These are phyloP conservation scores for Codiaeum variegatum DNA, from an alignment of 441 rosid species.

Conservation along the genomic window DNA sequence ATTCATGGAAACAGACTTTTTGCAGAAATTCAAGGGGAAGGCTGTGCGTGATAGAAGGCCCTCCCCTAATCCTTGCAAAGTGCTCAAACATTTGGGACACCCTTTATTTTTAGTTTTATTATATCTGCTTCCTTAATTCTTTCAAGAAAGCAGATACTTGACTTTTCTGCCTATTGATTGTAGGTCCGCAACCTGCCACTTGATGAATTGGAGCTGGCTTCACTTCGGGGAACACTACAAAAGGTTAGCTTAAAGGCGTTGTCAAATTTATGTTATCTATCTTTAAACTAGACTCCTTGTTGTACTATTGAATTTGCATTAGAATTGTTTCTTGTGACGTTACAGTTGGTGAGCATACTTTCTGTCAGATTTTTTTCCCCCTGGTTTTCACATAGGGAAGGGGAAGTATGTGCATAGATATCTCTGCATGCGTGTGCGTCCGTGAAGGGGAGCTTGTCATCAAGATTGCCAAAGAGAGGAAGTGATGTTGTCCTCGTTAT, in stretches of 20 bases:
- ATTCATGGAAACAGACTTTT: neutral
- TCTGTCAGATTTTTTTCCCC: neutral
- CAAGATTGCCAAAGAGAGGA: neutral
- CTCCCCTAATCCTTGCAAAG: neutral
- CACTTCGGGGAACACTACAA: slow-evolving; percentile 87
- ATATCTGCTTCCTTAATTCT: slow-evolving; percentile 7
- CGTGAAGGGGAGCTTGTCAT: neutral
- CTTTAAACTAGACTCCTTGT: neutral
- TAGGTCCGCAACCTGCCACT: slow-evolving; percentile 91
- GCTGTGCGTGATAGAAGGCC: neutral
- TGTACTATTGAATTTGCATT: slow-evolving; percentile 3
- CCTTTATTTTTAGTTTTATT: slow-evolving; percentile 4
- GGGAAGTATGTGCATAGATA: neutral
- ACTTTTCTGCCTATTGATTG: slow-evolving; percentile 28
- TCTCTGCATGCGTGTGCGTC: neutral
- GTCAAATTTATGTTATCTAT: neutral
- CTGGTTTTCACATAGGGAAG: neutral
- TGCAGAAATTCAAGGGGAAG: neutral
- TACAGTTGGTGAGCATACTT: neutral
- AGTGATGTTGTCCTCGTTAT: neutral
- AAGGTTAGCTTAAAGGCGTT: slow-evolving; percentile 47
- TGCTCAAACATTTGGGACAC: neutral
- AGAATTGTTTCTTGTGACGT: neutral
- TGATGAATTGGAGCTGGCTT: slow-evolving; percentile 97
- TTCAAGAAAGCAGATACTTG: neutral